These are phyloP conservation scores for Dalechampia spathulata DNA, from an alignment of 441 rosid species.

Conservation along the genomic window DNA sequence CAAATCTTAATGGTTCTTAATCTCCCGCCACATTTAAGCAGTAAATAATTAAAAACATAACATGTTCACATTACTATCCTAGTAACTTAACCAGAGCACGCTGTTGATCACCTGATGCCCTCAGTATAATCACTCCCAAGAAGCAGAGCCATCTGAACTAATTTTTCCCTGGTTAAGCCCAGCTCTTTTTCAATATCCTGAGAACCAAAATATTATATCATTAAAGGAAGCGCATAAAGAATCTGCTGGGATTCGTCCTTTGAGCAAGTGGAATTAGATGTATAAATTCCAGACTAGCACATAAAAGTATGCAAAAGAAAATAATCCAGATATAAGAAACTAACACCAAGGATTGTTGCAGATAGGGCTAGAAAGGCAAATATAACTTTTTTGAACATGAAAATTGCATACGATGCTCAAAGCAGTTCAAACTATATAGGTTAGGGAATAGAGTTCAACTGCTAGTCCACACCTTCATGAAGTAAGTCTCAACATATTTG, in stretches of 20 bases:
- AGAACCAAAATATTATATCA: constrained; percentile 7
- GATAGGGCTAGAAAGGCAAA: background rate
- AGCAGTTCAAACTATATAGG: background rate
- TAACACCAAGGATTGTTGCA: background rate
- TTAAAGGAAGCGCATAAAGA: background rate
- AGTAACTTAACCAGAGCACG: constrained; percentile 6
- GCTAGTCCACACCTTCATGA: constrained; percentile 57
- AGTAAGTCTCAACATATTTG: constrained; percentile 95
- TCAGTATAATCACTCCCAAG: constrained; percentile 99
- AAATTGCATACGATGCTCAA: constrained; percentile 1
- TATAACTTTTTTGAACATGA: background rate
- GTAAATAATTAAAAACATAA: background rate
- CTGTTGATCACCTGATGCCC: constrained; percentile 72
- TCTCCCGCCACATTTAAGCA: background rate
- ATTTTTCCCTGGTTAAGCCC: constrained; percentile 75
- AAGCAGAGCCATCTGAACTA: constrained; percentile 88
- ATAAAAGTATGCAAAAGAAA: constrained; percentile 5
- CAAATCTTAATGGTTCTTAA: background rate
- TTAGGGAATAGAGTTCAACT: constrained; percentile 5
- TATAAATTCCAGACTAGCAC: too few relatives aligned
- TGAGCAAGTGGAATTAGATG: too few relatives aligned
- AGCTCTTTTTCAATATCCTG: constrained; percentile 94
- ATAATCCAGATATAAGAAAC: background rate
- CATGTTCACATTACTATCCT: background rate
- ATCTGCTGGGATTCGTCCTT: too few relatives aligned